Conservation (phyloP, 768 basidiomycete species). For the Mycena venus region DNA sequence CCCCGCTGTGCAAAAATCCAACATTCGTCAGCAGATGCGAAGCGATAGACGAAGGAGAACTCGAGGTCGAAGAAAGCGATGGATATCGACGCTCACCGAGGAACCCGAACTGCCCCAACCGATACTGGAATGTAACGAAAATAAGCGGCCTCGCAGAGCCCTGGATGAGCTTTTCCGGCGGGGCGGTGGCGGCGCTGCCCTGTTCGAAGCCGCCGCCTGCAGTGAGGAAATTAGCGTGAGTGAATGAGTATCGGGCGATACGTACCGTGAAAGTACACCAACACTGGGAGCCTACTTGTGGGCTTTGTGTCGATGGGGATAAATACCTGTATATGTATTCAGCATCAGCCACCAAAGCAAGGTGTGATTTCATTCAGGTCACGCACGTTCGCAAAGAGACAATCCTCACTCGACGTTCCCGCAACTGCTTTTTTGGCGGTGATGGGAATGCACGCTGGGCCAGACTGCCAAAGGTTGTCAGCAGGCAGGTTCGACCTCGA, state of each 20-base stretch:
- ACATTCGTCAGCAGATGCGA: neutral
- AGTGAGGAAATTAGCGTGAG: too few species aligned
- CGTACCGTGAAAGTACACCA: slow-evolving; percentile 62
- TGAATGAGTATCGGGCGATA: too few species aligned
- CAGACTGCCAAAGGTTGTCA: slow-evolving; percentile 49
- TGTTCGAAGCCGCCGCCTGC: slow-evolving; percentile 59
- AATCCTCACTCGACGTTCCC: slow-evolving; percentile 52
- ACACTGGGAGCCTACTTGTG: slow-evolving; percentile 38
- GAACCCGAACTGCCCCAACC: slow-evolving; percentile 57
- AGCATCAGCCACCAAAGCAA: too few species aligned
- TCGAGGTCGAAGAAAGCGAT: neutral
- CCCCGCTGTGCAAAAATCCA: neutral
- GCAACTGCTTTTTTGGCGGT: slow-evolving; percentile 40
- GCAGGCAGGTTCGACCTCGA: neutral
- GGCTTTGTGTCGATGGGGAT: slow-evolving; percentile 20
- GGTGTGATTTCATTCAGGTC: slow-evolving; percentile 49
- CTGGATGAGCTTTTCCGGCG: slow-evolving; percentile 48
- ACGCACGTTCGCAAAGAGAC: too few species aligned
- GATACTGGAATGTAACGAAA: slow-evolving; percentile 58
- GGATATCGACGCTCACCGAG: slow-evolving; percentile 41
- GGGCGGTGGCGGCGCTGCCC: slow-evolving; percentile 48
- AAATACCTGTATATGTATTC: slow-evolving; percentile 20
- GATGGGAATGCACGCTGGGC: slow-evolving; percentile 48
- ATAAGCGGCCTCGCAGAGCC: slow-evolving; percentile 49
- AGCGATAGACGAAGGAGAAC: too few species aligned